Evolutionary conservation across 148 eudicot species (phyloP), one percentile per base, ranked within the genome.

Genomic region (Pharnaceum exiguum): DNA sequence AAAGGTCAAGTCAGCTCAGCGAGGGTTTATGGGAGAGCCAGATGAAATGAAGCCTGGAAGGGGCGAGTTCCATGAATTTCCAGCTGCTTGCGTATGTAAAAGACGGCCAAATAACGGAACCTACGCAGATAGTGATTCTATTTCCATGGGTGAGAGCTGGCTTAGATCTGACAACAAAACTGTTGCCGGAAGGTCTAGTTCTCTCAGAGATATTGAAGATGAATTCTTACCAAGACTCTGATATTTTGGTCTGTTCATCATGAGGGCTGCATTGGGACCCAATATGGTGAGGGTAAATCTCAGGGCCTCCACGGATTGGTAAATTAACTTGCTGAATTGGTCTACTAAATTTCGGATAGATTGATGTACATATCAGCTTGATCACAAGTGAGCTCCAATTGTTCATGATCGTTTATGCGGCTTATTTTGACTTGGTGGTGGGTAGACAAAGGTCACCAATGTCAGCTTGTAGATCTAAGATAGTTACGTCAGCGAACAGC

Each of bases 11-110:
- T 77, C 95, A 25, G 81, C 86, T 50, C 99, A 94, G 66, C 72
- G 80, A 51, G 99, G 95, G 23, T 94, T 94, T 73, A 79, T 94
- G 85, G 99, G 96, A 32, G 99, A 94, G 73, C 99, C 96, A 11
- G 87, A 89, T 28, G 99, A 89, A 77, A 69, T 83, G 70, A 85
- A 61, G 72, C 85, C 80, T 0, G 95, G 95, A 31, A 79, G 79
- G 39, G 80, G 79, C 0, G 99, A 94, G 46, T 94, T 89, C 73
- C 87, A 86, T 31, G 96, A 94, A 67, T 81, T 75, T 33, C 99
- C 99, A 27, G 73, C 82, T 35, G 60, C 86, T 50, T 94, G 96
- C 74, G 82, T 94, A 19, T 94, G 99, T 63, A 70, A 77, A 60
- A 89, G 78, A 53, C 86, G 81, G 40, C 59, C 69, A 8, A 25